A percentile compares a stretch with the other conserved stretches of the same genome.
Evolutionary conservation across 805 yeast genomes (phyloP).

Genomic region (Hanseniaspora hatyaiensis): DNA sequence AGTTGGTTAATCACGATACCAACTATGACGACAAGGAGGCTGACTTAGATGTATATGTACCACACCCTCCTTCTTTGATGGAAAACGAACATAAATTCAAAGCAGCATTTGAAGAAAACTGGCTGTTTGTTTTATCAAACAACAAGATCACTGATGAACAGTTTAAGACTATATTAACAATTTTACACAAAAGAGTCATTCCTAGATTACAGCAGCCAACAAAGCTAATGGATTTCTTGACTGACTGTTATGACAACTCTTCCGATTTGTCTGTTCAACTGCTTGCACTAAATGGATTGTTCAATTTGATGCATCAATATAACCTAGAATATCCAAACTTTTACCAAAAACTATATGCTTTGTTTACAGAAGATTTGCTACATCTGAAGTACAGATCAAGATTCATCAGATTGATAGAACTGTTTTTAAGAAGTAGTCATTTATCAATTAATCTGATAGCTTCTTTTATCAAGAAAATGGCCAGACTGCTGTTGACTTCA

Average conservation of each 20-base stretch:
- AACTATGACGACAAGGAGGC: conserved; percentile 29
- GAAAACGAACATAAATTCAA: conserved; percentile 40
- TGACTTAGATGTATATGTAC: conserved; percentile 32
- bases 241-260: conserved; percentile 57
- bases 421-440: conserved; percentile 79
- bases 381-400: conserved; percentile 74
- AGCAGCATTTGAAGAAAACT: conserved; percentile 55
- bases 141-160: conserved; percentile 40
- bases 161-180: conserved; percentile 54
- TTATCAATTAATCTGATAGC: conserved; percentile 74
- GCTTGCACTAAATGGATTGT: conserved; percentile 75
- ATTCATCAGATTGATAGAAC: conserved; percentile 74
- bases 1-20: conserved; percentile 30
- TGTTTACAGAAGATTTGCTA: conserved; percentile 63
- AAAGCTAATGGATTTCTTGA: conserved; percentile 80
- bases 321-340: conserved; percentile 90
- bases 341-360: conserved; percentile 65
- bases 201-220: conserved; percentile 74
- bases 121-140: conserved; percentile 47
- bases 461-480: conserved; percentile 72
- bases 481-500: conserved; percentile 61
- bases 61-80: conserved; percentile 38
- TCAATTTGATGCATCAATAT: conserved; percentile 66
- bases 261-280: conserved; percentile 41
- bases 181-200: conserved; percentile 73